Percentiles rank a stretch among this genome's conserved stretches.
These are phyloP conservation scores for Helicocarpus griseus DNA, from an alignment of 2,329 filamentous ascomycete species.

Conservation along the genomic window DNA sequence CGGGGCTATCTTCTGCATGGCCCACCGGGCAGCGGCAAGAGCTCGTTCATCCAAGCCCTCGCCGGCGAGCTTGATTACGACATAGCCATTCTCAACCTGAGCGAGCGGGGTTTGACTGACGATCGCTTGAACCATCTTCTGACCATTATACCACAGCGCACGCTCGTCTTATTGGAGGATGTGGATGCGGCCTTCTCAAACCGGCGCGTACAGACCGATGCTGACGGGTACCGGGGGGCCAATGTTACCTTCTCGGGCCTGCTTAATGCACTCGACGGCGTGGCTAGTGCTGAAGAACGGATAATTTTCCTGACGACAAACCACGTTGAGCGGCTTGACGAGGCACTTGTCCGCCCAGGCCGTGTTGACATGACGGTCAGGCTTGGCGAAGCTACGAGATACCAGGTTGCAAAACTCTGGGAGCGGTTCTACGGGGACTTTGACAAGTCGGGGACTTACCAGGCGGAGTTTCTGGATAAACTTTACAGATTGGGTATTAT, in stretches of 20 bases:
- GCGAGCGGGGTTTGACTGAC: conserved; percentile 80
- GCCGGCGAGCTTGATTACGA: conserved; percentile 88
- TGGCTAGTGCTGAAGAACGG: conserved; percentile 90
- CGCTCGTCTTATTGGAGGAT: conserved; percentile 76
- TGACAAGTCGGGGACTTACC: conserved; percentile 54
- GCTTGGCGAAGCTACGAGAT: conserved; percentile 75
- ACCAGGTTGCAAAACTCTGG: conserved; percentile 83
- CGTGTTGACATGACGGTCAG: conserved; percentile 88
- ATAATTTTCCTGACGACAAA: conserved; percentile 94
- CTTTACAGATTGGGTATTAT: conserved; percentile 64
- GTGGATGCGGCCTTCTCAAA: conserved; percentile 86
- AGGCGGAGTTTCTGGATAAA: conserved; percentile 59
- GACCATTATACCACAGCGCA: conserved; percentile 73
- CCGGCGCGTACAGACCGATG: conserved; percentile 57
- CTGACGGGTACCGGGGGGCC: conserved; percentile 75
- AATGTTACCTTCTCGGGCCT: conserved; percentile 92
- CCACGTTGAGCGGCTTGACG: conserved; percentile 79
- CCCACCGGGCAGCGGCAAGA: conserved; percentile 85
- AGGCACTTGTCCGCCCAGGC: conserved; percentile 80
- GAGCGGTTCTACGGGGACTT: conserved; percentile 86
- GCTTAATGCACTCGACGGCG: conserved; percentile 74
- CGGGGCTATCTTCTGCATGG: conserved; percentile 83
- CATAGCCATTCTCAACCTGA: conserved; percentile 85
- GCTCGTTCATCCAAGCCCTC: conserved; percentile 89
- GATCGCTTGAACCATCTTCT: conserved; percentile 79